Percentiles rank a stretch among this genome's conserved stretches.
Conservation (phyloP, 192 early-diverging fungal genomes). For the Coemansia sp. region DNA sequence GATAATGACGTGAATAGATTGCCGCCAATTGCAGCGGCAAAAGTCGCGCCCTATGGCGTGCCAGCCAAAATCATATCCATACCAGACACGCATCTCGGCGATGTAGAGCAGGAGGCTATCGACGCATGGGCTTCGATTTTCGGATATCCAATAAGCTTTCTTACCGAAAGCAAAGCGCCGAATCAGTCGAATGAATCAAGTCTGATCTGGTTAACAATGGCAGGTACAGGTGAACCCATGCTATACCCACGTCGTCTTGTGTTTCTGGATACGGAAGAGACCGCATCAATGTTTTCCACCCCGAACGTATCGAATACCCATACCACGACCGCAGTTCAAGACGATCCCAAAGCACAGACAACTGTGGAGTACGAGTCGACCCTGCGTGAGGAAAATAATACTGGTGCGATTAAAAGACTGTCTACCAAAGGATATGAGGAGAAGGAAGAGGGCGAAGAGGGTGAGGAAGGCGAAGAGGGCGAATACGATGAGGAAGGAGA, state of each 20-base stretch:
- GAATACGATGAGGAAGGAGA: conserved; percentile 51
- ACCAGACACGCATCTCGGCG: conserved; percentile 15
- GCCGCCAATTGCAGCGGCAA: conserved; percentile 11
- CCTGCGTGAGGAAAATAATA: neutral
- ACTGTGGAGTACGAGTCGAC: neutral
- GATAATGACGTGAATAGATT: neutral
- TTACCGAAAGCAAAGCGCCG: neutral
- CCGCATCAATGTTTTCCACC: neutral
- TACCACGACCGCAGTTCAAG: neutral
- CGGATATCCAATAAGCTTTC: conserved; percentile 25
- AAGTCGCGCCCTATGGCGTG: conserved; percentile 36
- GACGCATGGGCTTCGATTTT: conserved; percentile 35
- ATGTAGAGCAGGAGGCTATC: conserved; percentile 20
- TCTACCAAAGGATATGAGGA: conserved; percentile 17
- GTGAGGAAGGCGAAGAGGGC: conserved; percentile 30
- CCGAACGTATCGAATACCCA: neutral
- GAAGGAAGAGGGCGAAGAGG: conserved; percentile 19
- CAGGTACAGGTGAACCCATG: conserved; percentile 19
- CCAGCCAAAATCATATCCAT: conserved; percentile 23
- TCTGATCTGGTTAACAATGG: conserved; percentile 36
- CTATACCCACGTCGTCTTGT: conserved; percentile 42
- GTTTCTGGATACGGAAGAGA: conserved; percentile 13
- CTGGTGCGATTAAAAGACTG: neutral
- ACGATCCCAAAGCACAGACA: neutral
- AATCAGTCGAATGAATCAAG: conserved; percentile 4